Conservation (phyloP, 768 basidiomycete genomes). For the Leucocoprinus sp. region DNA sequence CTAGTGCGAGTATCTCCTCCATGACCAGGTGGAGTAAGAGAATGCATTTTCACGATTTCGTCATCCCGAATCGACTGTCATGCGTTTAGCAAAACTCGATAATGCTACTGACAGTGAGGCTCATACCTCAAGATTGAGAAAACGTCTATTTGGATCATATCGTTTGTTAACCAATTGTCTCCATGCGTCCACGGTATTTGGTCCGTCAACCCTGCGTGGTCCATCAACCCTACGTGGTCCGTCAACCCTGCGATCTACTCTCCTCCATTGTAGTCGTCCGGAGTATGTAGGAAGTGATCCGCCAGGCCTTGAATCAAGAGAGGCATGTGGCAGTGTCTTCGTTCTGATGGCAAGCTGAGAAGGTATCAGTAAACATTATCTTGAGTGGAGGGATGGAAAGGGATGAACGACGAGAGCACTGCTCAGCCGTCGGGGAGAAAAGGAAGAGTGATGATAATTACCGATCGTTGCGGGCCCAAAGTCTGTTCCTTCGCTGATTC, state of each 20-base stretch:
- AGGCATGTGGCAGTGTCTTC: constrained; percentile 25
- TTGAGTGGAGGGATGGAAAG: constrained; percentile 25
- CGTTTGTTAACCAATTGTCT: constrained; percentile 64
- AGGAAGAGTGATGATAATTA: constrained; percentile 49
- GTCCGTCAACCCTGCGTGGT: constrained; percentile 20
- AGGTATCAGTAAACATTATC: constrained; percentile 29
- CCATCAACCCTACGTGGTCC: constrained; percentile 41
- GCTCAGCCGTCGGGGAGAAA: constrained; percentile 16
- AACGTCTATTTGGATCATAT: constrained; percentile 61
- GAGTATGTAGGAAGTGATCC: constrained; percentile 43
- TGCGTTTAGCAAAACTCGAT: constrained; percentile 16
- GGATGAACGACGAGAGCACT: constrained; percentile 11
- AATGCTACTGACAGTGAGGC: constrained; percentile 4
- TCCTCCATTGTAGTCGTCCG: constrained; percentile 52
- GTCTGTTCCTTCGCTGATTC: constrained; percentile 51
- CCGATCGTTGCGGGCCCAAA: constrained; percentile 44
- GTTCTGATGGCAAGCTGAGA: constrained; percentile 26
- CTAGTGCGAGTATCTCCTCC: constrained; percentile 58
- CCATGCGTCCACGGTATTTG: constrained; percentile 59
- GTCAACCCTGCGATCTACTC: constrained; percentile 14
- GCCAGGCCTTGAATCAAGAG: constrained; percentile 56
- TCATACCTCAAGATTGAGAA: constrained; percentile 79
- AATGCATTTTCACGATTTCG: constrained; percentile 62
- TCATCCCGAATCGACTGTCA: constrained; percentile 72
- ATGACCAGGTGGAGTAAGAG: constrained; percentile 63